Conservation (phyloP, 2,329 filamentous ascomycete species). For the Didymella arachidicola region DNA sequence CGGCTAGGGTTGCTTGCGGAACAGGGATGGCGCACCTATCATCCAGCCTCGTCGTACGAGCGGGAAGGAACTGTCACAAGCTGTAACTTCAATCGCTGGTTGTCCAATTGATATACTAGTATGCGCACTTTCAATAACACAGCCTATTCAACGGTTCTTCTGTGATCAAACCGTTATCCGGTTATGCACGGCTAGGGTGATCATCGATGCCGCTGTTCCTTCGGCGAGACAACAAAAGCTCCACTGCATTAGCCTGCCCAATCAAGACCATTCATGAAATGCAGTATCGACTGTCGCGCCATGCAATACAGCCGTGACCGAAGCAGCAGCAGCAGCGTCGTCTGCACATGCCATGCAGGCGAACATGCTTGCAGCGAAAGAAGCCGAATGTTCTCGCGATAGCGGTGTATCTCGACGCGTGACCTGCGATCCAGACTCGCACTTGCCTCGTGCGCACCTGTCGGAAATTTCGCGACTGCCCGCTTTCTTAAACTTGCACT, state of each 20-base stretch:
- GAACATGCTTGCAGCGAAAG: constrained; percentile 3
- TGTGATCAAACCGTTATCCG: background rate
- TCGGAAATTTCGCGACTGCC: constrained; percentile 16
- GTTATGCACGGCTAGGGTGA: constrained; percentile 6
- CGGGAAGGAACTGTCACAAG: background rate
- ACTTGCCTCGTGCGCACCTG: constrained; percentile 16
- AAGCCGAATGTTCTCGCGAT: constrained; percentile 15
- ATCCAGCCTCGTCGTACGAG: constrained; percentile 9
- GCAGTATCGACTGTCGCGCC: background rate
- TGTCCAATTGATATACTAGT: background rate
- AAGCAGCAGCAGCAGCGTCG: constrained; percentile 13
- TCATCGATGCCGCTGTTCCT: constrained; percentile 11
- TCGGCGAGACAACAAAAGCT: constrained; percentile 7
- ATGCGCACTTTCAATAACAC: background rate
- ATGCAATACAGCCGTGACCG: constrained; percentile 4
- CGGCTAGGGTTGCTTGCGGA: constrained; percentile 14
- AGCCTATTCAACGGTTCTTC: background rate
- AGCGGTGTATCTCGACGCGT: constrained; percentile 19
- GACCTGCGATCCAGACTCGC: constrained; percentile 17
- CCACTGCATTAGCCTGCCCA: constrained; percentile 4
- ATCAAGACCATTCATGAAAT: constrained; percentile 13
- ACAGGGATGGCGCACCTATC: constrained; percentile 11
- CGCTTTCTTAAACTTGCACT: constrained; percentile 13
- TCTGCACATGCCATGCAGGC: constrained; percentile 12
- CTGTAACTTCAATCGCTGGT: background rate